Conservation (phyloP, 345 rosid species). For the Punica granatum region DNA sequence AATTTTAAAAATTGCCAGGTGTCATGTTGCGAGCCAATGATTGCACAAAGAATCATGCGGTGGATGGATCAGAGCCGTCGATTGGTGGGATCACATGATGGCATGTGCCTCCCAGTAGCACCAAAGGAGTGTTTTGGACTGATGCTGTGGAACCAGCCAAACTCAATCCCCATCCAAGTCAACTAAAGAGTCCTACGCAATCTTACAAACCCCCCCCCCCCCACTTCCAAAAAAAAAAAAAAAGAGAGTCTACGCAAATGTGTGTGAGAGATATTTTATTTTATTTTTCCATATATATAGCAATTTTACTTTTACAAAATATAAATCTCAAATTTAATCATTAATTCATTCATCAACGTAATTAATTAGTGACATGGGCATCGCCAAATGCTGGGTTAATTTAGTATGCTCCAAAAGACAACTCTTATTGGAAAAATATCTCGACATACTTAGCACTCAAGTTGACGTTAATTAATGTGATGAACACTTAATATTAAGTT, state of each 20-base stretch:
- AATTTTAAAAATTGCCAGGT: neutral
- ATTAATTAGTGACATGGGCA: neutral
- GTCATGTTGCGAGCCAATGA: neutral
- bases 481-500: too few relatives aligned
- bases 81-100: slow-evolving; percentile 43
- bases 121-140: slow-evolving; percentile 57
- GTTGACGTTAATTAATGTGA: neutral
- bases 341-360: too few relatives aligned
- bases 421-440: neutral
- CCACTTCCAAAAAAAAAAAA: too few relatives aligned
- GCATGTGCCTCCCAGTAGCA: slow-evolving; percentile 46
- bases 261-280: too few relatives aligned
- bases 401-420: too few relatives aligned
- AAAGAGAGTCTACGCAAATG: too few relatives aligned
- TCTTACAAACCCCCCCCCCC: too few relatives aligned
- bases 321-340: too few relatives aligned
- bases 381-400: too few relatives aligned
- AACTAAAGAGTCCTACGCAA: slow-evolving; percentile 24
- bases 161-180: slow-evolving; percentile 27
- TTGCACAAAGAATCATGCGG: slow-evolving; percentile 9
- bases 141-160: slow-evolving; percentile 29
- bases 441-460: slow-evolving; percentile 6
- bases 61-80: slow-evolving; percentile 22
- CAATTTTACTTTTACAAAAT: too few relatives aligned
- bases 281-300: too few relatives aligned